Evolutionary conservation across 331 rosid species (phyloP), one percentile per base, ranked within the genome.

Genomic region (Cydonia oblonga): DNA sequence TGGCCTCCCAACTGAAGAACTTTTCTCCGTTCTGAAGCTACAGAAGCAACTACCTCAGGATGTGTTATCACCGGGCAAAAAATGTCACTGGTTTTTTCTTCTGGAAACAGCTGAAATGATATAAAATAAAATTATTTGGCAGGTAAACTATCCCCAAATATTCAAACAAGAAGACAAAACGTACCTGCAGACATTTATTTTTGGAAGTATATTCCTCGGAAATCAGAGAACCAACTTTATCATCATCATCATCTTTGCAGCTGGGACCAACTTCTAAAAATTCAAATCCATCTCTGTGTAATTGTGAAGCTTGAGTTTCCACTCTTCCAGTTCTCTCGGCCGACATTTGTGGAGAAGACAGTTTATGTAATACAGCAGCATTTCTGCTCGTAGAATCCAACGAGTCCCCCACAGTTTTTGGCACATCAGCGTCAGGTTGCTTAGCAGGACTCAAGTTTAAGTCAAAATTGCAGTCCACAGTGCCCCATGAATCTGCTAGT

Each of bases 31-130:
- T 79, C 84, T 13, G 79, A 59, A 61, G 76, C 80, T 69, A 74
- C 40, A 78, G 49, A 75, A 72, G 69, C 74, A 42, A 77, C 52
- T 33, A 64, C 74, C 70, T 74, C 84, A 32, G 83, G 72, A 58
- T 78, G 80, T n/a, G 75, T 57, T 72, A 56, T 56, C 24, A 72
- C 79, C 26, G 82, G 80, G 78, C 51, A 71, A 68, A 70, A 66
- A 73, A 30, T 71, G 46, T 74, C 76, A 18, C 28, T 26, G 19
- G 84, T 64, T 58, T 73, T 89, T 66, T 79, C 87, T 64, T 85
- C 88, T 61, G 87, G 77, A 75, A 83, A 71, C 67, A 83, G 79
- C 92, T 89, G 86, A 74, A 15, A 29, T 32, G 57, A 42, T 49
- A 3, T 26, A 77, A 71, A 79, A 68, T 24, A 65, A 54, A 44